A percentile compares a stretch with the other conserved stretches of the same genome.
Evolutionary conservation across 805 yeast species (phyloP).

Genomic region (Metschnikowia proteae): DNA sequence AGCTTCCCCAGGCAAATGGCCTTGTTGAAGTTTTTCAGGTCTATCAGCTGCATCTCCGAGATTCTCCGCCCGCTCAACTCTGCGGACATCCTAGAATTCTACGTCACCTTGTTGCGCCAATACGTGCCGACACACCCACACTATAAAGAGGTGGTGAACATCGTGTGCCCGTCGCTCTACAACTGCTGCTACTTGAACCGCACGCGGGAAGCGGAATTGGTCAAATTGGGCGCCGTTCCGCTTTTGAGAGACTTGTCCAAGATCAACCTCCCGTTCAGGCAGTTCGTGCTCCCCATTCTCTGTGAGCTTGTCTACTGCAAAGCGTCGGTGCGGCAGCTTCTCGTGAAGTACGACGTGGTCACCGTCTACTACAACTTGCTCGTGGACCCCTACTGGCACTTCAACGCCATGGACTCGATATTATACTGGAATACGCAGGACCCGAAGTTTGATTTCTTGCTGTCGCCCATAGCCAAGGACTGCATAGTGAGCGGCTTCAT

Average conservation of each 20-base stretch:
- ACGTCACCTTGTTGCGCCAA: conserved; percentile 30
- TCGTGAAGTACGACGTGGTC: conserved; percentile 38
- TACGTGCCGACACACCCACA: conserved; percentile 27
- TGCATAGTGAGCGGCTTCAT: conserved; percentile 40
- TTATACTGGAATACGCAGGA: conserved; percentile 36
- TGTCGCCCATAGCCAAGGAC: conserved; percentile 23
- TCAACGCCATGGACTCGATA: conserved; percentile 51
- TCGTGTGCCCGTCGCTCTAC: conserved; percentile 47
- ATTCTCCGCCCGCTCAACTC: conserved; percentile 28
- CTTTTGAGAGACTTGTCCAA: conserved; percentile 36
- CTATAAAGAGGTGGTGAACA: conserved; percentile 40
- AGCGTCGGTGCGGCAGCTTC: conserved; percentile 31
- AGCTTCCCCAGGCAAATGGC: conserved; percentile 30
- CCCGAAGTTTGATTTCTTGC: conserved; percentile 21
- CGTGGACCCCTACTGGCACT: conserved; percentile 55
- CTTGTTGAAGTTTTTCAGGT: conserved; percentile 44
- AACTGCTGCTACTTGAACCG: conserved; percentile 50
- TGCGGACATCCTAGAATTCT: conserved; percentile 43
- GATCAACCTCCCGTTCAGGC: conserved; percentile 44
- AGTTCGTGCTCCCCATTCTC: conserved; percentile 49
- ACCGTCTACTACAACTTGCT: conserved; percentile 38
- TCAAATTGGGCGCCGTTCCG: conserved; percentile 46
- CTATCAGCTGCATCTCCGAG: conserved; percentile 37
- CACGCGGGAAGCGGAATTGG: conserved; percentile 43
- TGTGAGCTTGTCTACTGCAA: conserved; percentile 51